phyloP scores from a whole-genome alignment of 345 rosid genomes.

The Mercurialis annua region DNA sequence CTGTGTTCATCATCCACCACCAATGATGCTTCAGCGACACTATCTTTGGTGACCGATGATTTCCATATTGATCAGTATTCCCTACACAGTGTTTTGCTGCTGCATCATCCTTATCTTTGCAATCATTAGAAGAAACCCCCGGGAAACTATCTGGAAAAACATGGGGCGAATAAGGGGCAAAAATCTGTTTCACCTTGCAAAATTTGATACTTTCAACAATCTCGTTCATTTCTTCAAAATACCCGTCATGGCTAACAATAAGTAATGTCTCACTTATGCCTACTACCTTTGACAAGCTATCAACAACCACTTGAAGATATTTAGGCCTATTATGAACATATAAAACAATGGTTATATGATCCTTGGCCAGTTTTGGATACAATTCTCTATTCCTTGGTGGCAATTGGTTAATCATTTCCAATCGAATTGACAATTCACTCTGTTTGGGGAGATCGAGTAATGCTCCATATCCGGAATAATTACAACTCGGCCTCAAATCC shows the following conservation, averaged over 20 bases:
- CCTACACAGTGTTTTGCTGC: conserved; percentile 54
- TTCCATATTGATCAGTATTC: conserved; percentile 92
- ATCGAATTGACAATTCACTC: conserved; percentile 47
- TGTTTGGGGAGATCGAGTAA: conserved; percentile 52
- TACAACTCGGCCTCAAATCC: conserved; percentile 23
- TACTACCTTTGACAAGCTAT: conserved; percentile 72
- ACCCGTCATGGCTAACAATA: conserved; percentile 93
- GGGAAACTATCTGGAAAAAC: conserved; percentile 61
- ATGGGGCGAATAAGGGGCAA: conserved; percentile 83
- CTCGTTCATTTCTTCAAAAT: conserved; percentile 82
- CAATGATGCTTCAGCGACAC: conserved; percentile 98
- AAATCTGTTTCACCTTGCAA: conserved; percentile 91
- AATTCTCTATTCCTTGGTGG: conserved; percentile 71
- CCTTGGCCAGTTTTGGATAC: conserved; percentile 61
- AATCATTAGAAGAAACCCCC: conserved; percentile 58
- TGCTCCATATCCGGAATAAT: conserved; percentile 18
- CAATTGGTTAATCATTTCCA: conserved; percentile 55
- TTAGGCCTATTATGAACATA: conserved; percentile 94
- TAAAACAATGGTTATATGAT: conserved; percentile 68
- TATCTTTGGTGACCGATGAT: conserved; percentile 75
- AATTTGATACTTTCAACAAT: conserved; percentile 70
- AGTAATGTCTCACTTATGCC: conserved; percentile 87
- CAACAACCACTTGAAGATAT: conserved; percentile 68
- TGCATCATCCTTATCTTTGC: conserved; percentile 66
- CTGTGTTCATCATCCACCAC: conserved; percentile 99